Evolutionary conservation across 2,329 filamentous ascomycete genomes (phyloP).

Genomic region (Arthrocladium fulminans): DNA sequence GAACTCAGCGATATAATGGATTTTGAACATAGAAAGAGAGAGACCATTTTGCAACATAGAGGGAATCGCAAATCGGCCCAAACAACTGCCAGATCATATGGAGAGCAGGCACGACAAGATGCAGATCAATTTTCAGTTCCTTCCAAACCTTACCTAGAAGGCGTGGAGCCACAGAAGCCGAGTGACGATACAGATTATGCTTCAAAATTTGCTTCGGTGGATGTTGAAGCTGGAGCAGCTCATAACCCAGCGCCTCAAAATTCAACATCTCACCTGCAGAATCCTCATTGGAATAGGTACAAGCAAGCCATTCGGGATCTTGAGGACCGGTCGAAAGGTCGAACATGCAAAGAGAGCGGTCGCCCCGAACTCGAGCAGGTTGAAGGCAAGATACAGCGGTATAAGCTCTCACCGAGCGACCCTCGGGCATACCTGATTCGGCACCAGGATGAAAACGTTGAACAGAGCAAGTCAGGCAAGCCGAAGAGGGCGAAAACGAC

Average conservation of each 20-base stretch:
- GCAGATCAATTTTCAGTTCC: not conserved
- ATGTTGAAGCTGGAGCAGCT: not conserved
- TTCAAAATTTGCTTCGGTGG: not conserved
- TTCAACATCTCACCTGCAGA: not conserved
- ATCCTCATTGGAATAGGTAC: not conserved
- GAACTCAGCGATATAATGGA: slow-evolving; percentile 29
- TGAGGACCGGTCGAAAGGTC: not conserved
- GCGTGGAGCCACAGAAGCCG: not conserved
- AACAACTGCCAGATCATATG: not conserved
- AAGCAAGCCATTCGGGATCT: slow-evolving; percentile 1
- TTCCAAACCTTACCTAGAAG: not conserved
- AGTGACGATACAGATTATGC: not conserved
- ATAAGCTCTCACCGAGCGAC: slow-evolving; percentile 22
- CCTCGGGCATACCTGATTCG: slow-evolving; percentile 28
- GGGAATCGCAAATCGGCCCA: not conserved
- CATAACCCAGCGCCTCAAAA: not conserved
- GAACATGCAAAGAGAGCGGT: not conserved
- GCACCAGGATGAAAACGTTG: slow-evolving; percentile 9
- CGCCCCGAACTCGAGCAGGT: not conserved
- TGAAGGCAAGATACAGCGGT: not conserved
- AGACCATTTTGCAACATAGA: slow-evolving; percentile 1
- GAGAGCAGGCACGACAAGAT: not conserved
- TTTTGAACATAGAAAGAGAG: slow-evolving; percentile 32
- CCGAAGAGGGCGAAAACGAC: slow-evolving; percentile 12
- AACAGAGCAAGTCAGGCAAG: not conserved